These are phyloP conservation scores for Podaxis rugospora DNA, from an alignment of 768 basidiomycete species.

Conservation along the genomic window DNA sequence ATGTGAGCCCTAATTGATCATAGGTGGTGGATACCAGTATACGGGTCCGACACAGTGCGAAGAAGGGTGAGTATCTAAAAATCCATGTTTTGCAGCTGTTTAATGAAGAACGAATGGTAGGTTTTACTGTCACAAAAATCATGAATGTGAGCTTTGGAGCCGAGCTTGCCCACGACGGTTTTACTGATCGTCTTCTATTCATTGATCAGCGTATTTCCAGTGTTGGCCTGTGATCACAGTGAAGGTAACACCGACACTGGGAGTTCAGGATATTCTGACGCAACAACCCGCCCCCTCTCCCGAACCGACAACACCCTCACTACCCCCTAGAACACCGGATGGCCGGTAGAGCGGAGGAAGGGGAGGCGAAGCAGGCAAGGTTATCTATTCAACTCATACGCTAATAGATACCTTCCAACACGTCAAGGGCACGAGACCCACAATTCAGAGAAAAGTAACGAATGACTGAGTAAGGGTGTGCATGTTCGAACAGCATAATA, in stretches of 20 bases:
- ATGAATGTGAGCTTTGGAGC: not conserved
- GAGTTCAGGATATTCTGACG: not conserved
- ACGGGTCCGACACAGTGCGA: constrained; percentile 10
- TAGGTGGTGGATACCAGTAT: constrained; percentile 10
- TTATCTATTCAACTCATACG: not conserved
- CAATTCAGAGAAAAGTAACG: not conserved
- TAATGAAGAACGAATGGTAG: not conserved
- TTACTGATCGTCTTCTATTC: not conserved
- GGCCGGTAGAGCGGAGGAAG: not conserved
- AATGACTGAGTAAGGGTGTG: constrained; percentile 6
- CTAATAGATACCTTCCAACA: not conserved
- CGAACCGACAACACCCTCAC: constrained; percentile 1
- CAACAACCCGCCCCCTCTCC: not conserved
- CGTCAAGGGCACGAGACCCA: not conserved
- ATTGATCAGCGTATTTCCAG: not conserved
- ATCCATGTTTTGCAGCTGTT: not conserved
- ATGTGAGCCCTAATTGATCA: not conserved
- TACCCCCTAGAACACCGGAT: not conserved
- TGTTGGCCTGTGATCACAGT: not conserved
- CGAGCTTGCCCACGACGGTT: not conserved
- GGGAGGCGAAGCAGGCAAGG: not conserved
- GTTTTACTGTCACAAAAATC: not conserved
- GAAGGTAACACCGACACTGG: not conserved
- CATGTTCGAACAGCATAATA: not conserved
- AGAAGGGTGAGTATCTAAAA: constrained; percentile 1